These are phyloP conservation scores for Lasiodiplodia sp. DNA, from an alignment of 2,329 filamentous ascomycete species.

Conservation along the genomic window DNA sequence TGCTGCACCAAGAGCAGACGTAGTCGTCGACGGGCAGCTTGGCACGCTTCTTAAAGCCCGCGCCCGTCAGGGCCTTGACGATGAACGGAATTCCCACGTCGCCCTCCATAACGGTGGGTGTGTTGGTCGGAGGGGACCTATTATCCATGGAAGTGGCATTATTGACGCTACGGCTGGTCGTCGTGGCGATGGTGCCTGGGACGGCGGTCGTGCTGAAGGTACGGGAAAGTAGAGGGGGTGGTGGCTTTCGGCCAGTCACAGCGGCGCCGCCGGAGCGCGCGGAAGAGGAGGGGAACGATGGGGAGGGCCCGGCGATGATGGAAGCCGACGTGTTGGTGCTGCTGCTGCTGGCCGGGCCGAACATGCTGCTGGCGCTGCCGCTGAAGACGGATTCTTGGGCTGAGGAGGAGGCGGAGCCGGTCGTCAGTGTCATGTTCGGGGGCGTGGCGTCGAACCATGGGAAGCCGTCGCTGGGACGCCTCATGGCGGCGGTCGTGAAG, in stretches of 20 bases:
- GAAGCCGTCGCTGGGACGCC: slow-evolving; percentile 15
- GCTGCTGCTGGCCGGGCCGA: slow-evolving; percentile 7
- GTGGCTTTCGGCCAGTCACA: not conserved
- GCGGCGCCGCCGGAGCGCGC: not conserved
- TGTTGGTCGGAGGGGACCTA: not conserved
- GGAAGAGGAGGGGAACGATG: not conserved
- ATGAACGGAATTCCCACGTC: slow-evolving; percentile 22
- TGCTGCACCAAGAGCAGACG: slow-evolving; percentile 22
- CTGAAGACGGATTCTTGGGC: slow-evolving; percentile 19
- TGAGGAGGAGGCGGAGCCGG: slow-evolving; percentile 10
- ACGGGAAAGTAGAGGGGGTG: not conserved
- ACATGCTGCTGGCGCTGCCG: slow-evolving; percentile 10
- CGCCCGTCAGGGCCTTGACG: slow-evolving; percentile 2
- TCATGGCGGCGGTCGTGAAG: not conserved
- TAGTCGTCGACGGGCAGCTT: slow-evolving; percentile 17
- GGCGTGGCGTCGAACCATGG: slow-evolving; percentile 10
- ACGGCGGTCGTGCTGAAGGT: not conserved
- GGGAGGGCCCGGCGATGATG: not conserved
- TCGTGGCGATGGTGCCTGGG: not conserved
- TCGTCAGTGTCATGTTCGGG: not conserved
- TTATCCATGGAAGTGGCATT: not conserved
- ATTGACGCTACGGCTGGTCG: not conserved
- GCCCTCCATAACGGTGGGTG: not conserved
- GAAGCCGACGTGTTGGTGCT: slow-evolving; percentile 12
- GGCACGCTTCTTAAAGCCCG: slow-evolving; percentile 3